Evolutionary conservation across 768 basidiomycete species (phyloP).

Genomic region (Tulasnella calospora): DNA sequence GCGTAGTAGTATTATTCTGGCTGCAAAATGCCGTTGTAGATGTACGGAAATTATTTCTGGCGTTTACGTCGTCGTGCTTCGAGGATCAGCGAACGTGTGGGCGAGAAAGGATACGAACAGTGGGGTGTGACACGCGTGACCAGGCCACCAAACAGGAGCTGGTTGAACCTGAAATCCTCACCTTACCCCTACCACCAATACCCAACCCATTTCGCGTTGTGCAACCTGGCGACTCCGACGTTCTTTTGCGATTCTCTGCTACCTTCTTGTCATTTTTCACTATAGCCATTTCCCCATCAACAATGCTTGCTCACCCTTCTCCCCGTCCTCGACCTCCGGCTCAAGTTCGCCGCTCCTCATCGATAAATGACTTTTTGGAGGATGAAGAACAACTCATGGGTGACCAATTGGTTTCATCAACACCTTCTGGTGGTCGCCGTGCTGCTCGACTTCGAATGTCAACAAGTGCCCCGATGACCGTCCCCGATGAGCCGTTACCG

Average conservation of each 20-base stretch:
- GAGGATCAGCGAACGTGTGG: not conserved
- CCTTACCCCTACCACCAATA: not conserved
- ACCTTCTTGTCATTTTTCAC: not conserved
- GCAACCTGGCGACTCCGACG: slow-evolving; percentile 1
- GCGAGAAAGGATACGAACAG: not conserved
- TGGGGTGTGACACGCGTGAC: not conserved
- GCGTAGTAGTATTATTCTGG: slow-evolving; percentile 10
- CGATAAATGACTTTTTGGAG: not conserved
- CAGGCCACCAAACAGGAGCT: not conserved
- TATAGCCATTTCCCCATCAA: not conserved
- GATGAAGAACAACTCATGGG: not conserved
- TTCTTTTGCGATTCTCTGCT: not conserved
- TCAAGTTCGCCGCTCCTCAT: not conserved
- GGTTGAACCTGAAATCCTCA: slow-evolving; percentile 2
- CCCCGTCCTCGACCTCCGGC: not conserved
- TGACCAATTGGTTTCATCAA: not conserved
- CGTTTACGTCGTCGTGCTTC: slow-evolving; percentile 1
- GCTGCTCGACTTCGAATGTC: not conserved
- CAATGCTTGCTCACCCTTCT: not conserved
- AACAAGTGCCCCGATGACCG: not conserved
- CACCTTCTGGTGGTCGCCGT: not conserved
- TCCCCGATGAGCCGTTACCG: not conserved
- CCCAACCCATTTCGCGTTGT: not conserved
- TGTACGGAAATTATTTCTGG: not conserved
- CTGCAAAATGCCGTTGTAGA: slow-evolving; percentile 8